A percentile compares a stretch with the other conserved stretches of the same genome.
Evolutionary conservation across 2,329 filamentous ascomycete species (phyloP).

Genomic region (Paramyrothecium sp.): DNA sequence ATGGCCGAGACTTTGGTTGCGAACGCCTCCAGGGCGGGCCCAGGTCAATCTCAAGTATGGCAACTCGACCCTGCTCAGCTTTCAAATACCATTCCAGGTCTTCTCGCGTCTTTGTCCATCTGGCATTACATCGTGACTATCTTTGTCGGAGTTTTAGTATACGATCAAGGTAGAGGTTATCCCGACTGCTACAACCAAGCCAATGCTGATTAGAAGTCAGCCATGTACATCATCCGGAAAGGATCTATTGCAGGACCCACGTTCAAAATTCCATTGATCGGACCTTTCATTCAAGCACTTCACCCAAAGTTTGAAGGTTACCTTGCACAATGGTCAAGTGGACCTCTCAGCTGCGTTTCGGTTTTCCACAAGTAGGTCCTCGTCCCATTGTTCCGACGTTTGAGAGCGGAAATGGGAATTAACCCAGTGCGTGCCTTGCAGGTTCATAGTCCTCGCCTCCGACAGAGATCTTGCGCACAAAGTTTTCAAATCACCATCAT

Average conservation of each 20-base stretch:
- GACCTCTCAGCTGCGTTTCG: conserved; percentile 77
- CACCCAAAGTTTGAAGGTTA: conserved; percentile 73
- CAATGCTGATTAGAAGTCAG: conserved; percentile 34
- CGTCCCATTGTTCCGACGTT: too few species aligned
- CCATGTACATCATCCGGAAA: conserved; percentile 60
- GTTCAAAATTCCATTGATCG: conserved; percentile 68
- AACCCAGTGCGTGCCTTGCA: too few species aligned
- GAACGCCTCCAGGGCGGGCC: too few species aligned
- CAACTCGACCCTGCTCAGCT: too few species aligned
- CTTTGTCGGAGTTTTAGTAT: conserved; percentile 29
- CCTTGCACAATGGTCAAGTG: conserved; percentile 74
- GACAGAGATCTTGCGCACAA: conserved; percentile 78
- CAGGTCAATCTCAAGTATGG: too few species aligned
- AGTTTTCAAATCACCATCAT: conserved; percentile 75
- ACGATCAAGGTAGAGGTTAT: conserved; percentile 35
- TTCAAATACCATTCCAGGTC: too few species aligned
- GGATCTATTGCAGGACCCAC: conserved; percentile 61
- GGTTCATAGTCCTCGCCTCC: conserved; percentile 77
- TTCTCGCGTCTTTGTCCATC: too few species aligned
- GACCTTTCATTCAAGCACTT: conserved; percentile 73
- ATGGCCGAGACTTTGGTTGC: too few species aligned
- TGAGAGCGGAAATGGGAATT: fast-evolving
- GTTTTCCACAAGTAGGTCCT: conserved; percentile 74
- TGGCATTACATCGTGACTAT: conserved; percentile 5
- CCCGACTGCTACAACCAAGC: not conserved